Evolutionary conservation across 345 rosid genomes (phyloP), one percentile per base, ranked within the genome.

Genomic region (Geranium brycei): DNA sequence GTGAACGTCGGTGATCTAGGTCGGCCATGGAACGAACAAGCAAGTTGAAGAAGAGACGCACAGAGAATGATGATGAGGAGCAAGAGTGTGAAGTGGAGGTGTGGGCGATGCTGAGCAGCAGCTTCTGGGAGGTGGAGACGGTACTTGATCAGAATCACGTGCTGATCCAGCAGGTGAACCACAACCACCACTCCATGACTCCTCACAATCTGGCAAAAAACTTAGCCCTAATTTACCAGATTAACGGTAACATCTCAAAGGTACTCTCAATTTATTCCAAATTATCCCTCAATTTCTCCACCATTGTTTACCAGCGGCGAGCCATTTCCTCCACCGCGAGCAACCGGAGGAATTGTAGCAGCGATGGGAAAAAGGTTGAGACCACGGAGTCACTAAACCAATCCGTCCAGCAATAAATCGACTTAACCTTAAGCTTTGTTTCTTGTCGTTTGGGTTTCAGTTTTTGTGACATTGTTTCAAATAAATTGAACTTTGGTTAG

Each of bases 201-300:
- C 77, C 83, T 3, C 78, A 76, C 40, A 74, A 79, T 23, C 72
- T 79, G 2, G 41, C 41, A 1, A 35, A 7, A 7, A 23, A 79
- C 69, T 71, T 73, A 23, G 58, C 56, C 8, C 59, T 75, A 57
- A 75, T 79, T 51, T 57, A 31, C 60, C 69, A 78, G 67, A 75
- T 79, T 18, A 75, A 79, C 59, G 64, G 73, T 5, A 79, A 79
- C 55, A 73, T 79, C 65, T 75, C 75, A 31, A 73, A 68, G 65
- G 77, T 73, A 19, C 38, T 68, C 47, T 67, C 72, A 3, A 68
- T 75, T 35, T 75, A 79, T 73, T 68, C 79, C 58, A 75, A 79
- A 58, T 63, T 75, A 31, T 75, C 77, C 3, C 19, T 64, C 69
- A 17, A 68, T 58, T 66, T 75, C 75, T 19, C 77, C 47, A 66